Conservation (phyloP, 768 basidiomycete genomes). For the Kwoniella dejecticola region DNA sequence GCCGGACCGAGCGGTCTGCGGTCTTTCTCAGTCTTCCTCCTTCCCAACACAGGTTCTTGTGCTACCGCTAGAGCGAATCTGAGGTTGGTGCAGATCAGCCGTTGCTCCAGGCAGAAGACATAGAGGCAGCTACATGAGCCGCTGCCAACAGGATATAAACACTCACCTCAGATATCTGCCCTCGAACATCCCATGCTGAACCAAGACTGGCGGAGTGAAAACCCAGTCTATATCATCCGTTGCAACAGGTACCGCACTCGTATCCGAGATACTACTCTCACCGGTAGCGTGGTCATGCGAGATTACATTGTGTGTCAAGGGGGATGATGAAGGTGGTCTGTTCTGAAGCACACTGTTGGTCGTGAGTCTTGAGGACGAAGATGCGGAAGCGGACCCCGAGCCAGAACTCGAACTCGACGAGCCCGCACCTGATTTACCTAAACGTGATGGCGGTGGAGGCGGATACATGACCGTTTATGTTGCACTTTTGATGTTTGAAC, state of each 20-base stretch:
- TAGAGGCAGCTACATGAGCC: too few species aligned
- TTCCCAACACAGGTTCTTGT: constrained; percentile 43
- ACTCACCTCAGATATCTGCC: constrained; percentile 16
- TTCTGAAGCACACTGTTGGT: neutral
- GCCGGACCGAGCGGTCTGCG: constrained; percentile 45
- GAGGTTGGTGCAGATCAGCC: neutral
- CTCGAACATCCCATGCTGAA: constrained; percentile 20
- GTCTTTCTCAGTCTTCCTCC: constrained; percentile 50
- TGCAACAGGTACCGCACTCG: neutral
- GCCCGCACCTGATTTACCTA: neutral
- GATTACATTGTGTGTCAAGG: neutral
- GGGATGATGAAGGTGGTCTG: neutral
- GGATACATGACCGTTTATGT: constrained; percentile 1
- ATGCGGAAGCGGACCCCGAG: neutral
- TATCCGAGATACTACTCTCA: neutral
- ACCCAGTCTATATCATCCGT: constrained; percentile 8
- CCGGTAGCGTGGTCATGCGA: constrained; percentile 1
- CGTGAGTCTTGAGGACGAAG: neutral
- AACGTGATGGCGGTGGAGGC: neutral
- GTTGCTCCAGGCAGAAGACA: too few species aligned
- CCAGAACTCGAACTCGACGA: neutral
- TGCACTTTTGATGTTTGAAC: too few species aligned
- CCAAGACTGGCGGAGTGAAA: constrained; percentile 16
- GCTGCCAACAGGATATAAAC: neutral
- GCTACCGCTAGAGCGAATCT: constrained; percentile 38